phyloP scores from a whole-genome alignment of 1,284 basidiomycete species.

The Ganoderma resinaceum region DNA sequence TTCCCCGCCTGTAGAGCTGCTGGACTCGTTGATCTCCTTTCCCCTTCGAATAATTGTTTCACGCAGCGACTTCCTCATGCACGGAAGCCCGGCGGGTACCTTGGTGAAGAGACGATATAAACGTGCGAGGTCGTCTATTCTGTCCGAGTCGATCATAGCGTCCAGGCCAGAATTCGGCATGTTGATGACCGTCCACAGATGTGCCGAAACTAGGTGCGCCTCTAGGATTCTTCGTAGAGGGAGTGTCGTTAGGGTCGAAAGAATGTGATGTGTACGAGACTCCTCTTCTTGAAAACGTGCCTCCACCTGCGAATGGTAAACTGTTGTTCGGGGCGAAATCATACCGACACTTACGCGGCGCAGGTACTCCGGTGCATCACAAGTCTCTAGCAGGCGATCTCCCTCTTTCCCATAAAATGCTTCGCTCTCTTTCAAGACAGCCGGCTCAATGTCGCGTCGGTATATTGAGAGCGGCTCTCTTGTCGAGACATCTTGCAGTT shows the following conservation, averaged over 20 bases:
- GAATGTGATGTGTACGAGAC: conserved; percentile 88
- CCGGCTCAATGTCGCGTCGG: conserved; percentile 85
- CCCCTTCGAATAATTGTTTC: conserved; percentile 82
- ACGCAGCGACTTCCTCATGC: conserved; percentile 76
- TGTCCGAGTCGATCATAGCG: conserved; percentile 86
- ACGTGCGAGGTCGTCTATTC: conserved; percentile 79
- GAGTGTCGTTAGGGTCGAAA: conserved; percentile 77
- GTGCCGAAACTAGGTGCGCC: conserved; percentile 78
- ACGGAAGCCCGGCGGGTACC: conserved; percentile 75
- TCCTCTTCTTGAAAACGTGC: conserved; percentile 86
- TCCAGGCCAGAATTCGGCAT: conserved; percentile 91
- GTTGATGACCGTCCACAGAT: conserved; percentile 78
- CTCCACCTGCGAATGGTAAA: conserved; percentile 68
- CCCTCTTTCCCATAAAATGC: conserved; percentile 87
- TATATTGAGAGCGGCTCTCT: conserved; percentile 73
- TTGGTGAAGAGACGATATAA: conserved; percentile 82
- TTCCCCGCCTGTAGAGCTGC: conserved; percentile 47
- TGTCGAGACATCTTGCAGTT: conserved; percentile 59
- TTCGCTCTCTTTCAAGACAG: conserved; percentile 80
- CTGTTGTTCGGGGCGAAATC: background rate
- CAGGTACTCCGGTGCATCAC: conserved; percentile 87
- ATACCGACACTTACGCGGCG: conserved; percentile 60
- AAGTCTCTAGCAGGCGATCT: conserved; percentile 70
- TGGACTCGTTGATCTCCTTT: conserved; percentile 74
- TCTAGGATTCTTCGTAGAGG: conserved; percentile 83